A percentile compares a stretch with the other conserved stretches of the same genome.
Conservation (phyloP, 805 yeast species). For the Candida argentea region DNA sequence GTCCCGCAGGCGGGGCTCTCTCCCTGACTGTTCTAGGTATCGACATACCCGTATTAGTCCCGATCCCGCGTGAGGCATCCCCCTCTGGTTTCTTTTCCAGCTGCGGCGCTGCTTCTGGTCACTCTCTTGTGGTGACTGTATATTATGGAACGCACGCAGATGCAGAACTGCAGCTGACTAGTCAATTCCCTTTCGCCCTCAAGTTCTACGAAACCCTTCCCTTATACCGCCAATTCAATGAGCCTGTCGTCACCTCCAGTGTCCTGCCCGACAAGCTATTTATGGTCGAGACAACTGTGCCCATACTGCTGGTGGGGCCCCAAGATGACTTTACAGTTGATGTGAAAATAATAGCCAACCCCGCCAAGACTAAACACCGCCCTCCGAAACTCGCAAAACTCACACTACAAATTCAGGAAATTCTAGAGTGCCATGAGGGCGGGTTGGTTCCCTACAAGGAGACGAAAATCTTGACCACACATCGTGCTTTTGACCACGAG, state of each 20-base stretch:
- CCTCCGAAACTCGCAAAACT: slow-evolving; percentile 34
- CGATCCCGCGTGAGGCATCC: slow-evolving; percentile 41
- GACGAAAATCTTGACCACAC: slow-evolving; percentile 23
- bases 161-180: slow-evolving; percentile 21
- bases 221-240: slow-evolving; percentile 43
- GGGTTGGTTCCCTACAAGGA: slow-evolving; percentile 42
- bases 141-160: slow-evolving; percentile 19
- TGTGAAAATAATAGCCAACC: slow-evolving; percentile 32
- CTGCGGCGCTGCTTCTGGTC: slow-evolving; percentile 40
- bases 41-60: slow-evolving; percentile 51
- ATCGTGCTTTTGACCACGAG: slow-evolving; percentile 15
- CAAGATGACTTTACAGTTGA: slow-evolving; percentile 35
- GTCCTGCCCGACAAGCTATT: slow-evolving; percentile 41
- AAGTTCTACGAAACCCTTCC: slow-evolving; percentile 51
- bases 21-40: slow-evolving; percentile 37
- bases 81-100: slow-evolving; percentile 40
- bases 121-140: slow-evolving; percentile 32
- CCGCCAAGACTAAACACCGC: slow-evolving; percentile 18
- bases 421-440: slow-evolving; percentile 43
- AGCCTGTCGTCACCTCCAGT: slow-evolving; percentile 35
- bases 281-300: slow-evolving; percentile 35
- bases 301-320: slow-evolving; percentile 50
- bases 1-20: slow-evolving; percentile 31
- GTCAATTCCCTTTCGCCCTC: slow-evolving; percentile 40
- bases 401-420: slow-evolving; percentile 41